Conservation (phyloP, 495 filamentous ascomycete species). For the Annulohypoxylon bovei region DNA sequence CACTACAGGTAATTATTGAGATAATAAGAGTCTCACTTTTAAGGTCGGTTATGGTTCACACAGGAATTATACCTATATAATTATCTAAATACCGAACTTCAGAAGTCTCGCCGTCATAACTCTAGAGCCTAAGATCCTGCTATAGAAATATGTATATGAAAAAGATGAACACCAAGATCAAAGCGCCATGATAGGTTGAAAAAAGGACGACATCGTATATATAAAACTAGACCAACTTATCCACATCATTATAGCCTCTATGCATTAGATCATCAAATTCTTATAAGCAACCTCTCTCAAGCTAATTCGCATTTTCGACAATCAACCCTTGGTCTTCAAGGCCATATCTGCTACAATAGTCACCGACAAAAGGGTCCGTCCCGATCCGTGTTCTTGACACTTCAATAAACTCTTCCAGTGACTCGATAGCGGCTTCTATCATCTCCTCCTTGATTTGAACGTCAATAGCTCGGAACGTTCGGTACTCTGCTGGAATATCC, state of each 20-base stretch:
- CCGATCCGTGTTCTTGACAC: slow-evolving; percentile 22
- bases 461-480: slow-evolving; percentile 25
- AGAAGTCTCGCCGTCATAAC: no score
- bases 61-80: no score
- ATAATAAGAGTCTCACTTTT: no score
- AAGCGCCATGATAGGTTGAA: background rate
- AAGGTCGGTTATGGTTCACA: no score
- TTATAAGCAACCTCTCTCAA: background rate
- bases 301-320: background rate
- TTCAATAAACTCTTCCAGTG: slow-evolving; percentile 29
- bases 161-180: no score
- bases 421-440: slow-evolving; percentile 30
- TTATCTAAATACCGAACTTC: no score
- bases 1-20: no score
- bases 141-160: no score
- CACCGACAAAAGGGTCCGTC: slow-evolving; percentile 7
- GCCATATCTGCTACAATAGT: background rate
- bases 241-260: no score
- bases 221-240: no score
- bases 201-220: background rate
- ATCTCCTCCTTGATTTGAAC: slow-evolving; percentile 27
- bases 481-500: slow-evolving; percentile 23
- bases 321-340: background rate
- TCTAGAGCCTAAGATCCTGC: no score
- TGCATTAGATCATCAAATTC: background rate